Evolutionary conservation across 306 rosid genomes (phyloP), one percentile per base, ranked within the genome.

Genomic region (Oemleria cerasiformis): DNA sequence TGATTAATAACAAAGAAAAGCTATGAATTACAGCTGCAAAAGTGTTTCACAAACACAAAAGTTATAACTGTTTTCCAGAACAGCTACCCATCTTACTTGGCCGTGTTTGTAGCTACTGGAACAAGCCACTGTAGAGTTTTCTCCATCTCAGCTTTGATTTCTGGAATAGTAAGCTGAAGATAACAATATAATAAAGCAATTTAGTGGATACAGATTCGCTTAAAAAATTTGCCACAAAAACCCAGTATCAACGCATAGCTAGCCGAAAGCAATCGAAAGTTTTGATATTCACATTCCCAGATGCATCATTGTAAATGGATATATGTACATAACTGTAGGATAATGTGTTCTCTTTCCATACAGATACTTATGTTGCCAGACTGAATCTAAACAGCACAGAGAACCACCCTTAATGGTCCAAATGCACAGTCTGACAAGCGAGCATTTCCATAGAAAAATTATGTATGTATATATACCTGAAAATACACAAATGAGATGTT

Each of bases 101-200:
- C 92, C 39, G 97, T 91, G 83, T 88, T 88, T 71, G 97, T 83
- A 44, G 97, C 92, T 72, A 87, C 71, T 38, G 92, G 97, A 74
- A 85, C 97, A 63, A 91, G 84, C 97, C 97, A 91, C 30, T 77
- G 82, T 83, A 91, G 72, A 45, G 97, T 88, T 77, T 85, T 88
- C 75, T 91, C 97, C 97, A 91, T 91, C 82, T 91, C 96, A 20
- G 83, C 87, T 85, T 88, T 91, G 65, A 91, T 87, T 36, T 87
- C 83, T 62, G 82, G 36, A 21, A 88, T 73, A 67, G 88, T 79
- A 68, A 91, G 84, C 97, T 91, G 84, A 76, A 82, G 66, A 75
- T 77, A 51, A 80, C 62, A 81, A 75, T 72, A 60, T 30, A 72
- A 65, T 38, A 43, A 48, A 73, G 23, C 25, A 30, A 71, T 2